phyloP scores from a whole-genome alignment of 2,329 filamentous ascomycete species.

The Aspergillus glaucus region DNA sequence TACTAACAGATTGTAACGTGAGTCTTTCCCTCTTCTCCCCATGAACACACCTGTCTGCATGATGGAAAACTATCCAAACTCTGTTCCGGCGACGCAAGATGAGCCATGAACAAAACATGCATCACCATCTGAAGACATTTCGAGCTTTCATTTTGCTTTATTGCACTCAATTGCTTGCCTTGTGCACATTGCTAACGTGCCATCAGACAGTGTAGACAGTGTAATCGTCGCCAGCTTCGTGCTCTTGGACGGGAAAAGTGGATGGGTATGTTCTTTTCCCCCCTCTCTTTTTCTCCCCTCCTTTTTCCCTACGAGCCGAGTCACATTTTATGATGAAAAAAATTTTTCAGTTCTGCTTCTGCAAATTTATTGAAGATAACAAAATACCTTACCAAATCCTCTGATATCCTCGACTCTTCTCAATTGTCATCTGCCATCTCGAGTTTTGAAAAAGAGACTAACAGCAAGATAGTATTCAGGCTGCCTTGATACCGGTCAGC shows the following conservation, averaged over 20 bases:
- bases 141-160: constrained; percentile 3
- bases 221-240: background rate
- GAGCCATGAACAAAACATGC: constrained; percentile 56
- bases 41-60: constrained; percentile 26
- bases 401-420: constrained; percentile 32
- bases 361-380: constrained; percentile 53
- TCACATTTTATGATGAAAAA: constrained; percentile 42
- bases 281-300: background rate
- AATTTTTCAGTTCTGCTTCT: constrained; percentile 58
- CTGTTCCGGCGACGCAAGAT: constrained; percentile 49
- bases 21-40: constrained; percentile 12
- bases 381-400: constrained; percentile 53
- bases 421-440: constrained; percentile 8
- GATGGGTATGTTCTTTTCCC: background rate
- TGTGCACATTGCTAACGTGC: constrained; percentile 10
- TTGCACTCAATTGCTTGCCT: constrained; percentile 1
- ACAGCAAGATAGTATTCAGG: background rate
- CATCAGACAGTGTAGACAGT: constrained; percentile 3
- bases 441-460: constrained; percentile 3
- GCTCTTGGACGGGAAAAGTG: background rate
- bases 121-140: constrained; percentile 50
- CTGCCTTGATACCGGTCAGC: background rate
- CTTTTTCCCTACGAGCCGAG: background rate
- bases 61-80: constrained; percentile 49
- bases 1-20: constrained; percentile 19